These are phyloP conservation scores for Thermothielavioides terrestris DNA, from an alignment of 495 filamentous ascomycete species.

Conservation along the genomic window DNA sequence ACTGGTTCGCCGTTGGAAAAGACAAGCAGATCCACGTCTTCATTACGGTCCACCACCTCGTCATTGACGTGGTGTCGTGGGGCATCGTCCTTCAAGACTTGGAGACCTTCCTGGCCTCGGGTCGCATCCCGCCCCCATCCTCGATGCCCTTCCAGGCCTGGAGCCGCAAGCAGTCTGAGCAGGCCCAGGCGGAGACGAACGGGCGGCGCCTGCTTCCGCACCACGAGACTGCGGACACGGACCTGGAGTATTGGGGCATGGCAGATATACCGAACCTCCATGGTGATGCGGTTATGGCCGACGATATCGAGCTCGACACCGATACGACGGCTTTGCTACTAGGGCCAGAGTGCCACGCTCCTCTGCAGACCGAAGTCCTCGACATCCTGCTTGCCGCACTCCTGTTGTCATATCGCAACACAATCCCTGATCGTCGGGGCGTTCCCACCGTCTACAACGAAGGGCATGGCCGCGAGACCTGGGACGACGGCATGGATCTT, in stretches of 20 bases:
- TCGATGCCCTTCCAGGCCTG: slow-evolving; percentile 18
- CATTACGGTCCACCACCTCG: slow-evolving; percentile 49
- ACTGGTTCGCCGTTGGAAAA: slow-evolving; percentile 18
- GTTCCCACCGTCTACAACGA: slow-evolving; percentile 38
- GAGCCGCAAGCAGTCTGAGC: slow-evolving; percentile 14
- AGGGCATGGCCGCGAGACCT: slow-evolving; percentile 26
- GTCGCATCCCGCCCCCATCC: slow-evolving; percentile 12
- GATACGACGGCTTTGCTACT: slow-evolving; percentile 36
- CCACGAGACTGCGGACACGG: slow-evolving; percentile 15
- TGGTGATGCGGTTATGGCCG: slow-evolving; percentile 37
- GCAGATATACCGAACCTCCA: slow-evolving; percentile 33
- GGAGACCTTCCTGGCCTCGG: slow-evolving; percentile 42
- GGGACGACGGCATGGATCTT: slow-evolving; percentile 16
- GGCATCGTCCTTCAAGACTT: slow-evolving; percentile 51
- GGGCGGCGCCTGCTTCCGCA: slow-evolving; percentile 13
- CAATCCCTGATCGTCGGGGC: slow-evolving; percentile 14
- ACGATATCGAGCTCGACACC: slow-evolving; percentile 39
- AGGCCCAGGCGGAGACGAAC: slow-evolving; percentile 11
- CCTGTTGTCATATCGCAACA: slow-evolving; percentile 41
- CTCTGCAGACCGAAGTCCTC: slow-evolving; percentile 42
- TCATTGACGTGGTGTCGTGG: slow-evolving; percentile 60
- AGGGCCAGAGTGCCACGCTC: slow-evolving; percentile 34
- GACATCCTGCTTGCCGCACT: slow-evolving; percentile 48
- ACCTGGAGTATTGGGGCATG: slow-evolving; percentile 47
- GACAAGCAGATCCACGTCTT: slow-evolving; percentile 33